These are phyloP conservation scores for Phanerochaete sordida DNA, from an alignment of 768 basidiomycete species.

Conservation along the genomic window DNA sequence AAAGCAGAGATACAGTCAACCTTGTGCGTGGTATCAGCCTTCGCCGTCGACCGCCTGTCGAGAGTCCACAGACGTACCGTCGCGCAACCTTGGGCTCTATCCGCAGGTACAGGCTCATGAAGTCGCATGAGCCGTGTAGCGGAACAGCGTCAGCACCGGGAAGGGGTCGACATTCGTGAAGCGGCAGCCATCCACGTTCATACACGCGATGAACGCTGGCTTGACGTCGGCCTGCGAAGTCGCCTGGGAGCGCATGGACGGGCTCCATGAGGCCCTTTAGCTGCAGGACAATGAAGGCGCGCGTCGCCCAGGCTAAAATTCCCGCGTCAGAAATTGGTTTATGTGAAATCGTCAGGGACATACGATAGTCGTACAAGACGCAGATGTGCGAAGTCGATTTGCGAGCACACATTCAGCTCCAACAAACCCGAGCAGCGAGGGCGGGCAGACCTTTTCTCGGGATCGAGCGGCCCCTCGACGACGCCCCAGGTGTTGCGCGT, in stretches of 20 bases:
- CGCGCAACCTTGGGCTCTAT: slow-evolving; percentile 70
- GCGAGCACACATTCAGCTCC: neutral
- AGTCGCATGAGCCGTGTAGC: slow-evolving; percentile 59
- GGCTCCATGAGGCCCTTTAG: slow-evolving; percentile 88
- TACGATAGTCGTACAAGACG: slow-evolving; percentile 84
- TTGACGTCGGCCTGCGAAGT: slow-evolving; percentile 46
- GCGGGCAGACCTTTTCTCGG: slow-evolving; percentile 60
- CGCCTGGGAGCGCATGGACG: neutral
- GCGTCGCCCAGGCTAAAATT: slow-evolving; percentile 84
- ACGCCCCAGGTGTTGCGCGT: slow-evolving; percentile 55
- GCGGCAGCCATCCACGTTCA: slow-evolving; percentile 85
- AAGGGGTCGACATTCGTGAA: slow-evolving; percentile 69
- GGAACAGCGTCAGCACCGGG: slow-evolving; percentile 79
- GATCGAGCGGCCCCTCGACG: slow-evolving; percentile 57
- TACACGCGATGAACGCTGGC: slow-evolving; percentile 48
- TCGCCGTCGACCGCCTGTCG: no score
- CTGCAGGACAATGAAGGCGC: slow-evolving; percentile 83
- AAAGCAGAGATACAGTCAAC: slow-evolving; percentile 87
- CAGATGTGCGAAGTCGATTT: slow-evolving; percentile 94
- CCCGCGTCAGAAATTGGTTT: no score
- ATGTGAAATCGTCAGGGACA: no score
- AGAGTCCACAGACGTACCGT: no score
- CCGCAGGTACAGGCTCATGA: slow-evolving; percentile 84
- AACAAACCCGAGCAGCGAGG: neutral
- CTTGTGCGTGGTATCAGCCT: no score